Percentiles rank a stretch among this genome's conserved stretches.
phyloP scores from a whole-genome alignment of 148 eudicot genomes.

The Chenopodium formosanum region DNA sequence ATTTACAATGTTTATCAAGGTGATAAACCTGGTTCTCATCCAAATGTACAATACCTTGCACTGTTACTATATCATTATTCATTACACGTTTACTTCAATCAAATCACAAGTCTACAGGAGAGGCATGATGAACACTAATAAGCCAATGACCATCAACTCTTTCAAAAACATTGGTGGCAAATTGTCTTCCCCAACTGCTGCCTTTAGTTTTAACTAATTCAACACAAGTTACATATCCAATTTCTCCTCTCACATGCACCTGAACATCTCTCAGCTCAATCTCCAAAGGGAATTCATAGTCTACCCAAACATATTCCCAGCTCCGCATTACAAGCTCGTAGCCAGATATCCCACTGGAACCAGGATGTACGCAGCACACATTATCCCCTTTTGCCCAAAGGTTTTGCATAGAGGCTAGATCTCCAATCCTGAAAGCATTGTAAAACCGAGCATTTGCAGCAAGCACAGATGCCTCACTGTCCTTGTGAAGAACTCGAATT shows the following conservation, averaged over 20 bases:
- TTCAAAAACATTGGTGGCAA: constrained; percentile 92
- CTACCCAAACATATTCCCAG: constrained; percentile 96
- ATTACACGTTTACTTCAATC: background rate
- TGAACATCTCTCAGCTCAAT: constrained; percentile 85
- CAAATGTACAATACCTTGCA: too few species aligned
- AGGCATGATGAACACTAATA: constrained; percentile 77
- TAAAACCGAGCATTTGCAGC: constrained; percentile 82
- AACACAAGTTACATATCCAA: constrained; percentile 79
- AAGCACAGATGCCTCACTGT: constrained; percentile 75
- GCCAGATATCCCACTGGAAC: constrained; percentile 89
- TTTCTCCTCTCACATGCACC: constrained; percentile 73
- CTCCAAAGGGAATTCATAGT: constrained; percentile 82
- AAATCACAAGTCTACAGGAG: constrained; percentile 60
- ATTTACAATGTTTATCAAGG: too few species aligned
- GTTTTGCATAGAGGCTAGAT: constrained; percentile 78
- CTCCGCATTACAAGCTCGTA: constrained; percentile 92
- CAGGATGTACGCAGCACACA: constrained; percentile 95
- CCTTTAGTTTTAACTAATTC: constrained; percentile 89
- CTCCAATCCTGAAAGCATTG: constrained; percentile 78
- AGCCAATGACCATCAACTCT: constrained; percentile 72
- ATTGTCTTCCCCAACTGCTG: constrained; percentile 91
- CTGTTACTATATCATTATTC: too few species aligned
- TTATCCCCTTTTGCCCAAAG: constrained; percentile 80
- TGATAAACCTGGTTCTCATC: too few species aligned
- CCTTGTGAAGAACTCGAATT: constrained; percentile 66